Conservation (phyloP, 495 filamentous ascomycete genomes). For the Pyronema domesticum region DNA sequence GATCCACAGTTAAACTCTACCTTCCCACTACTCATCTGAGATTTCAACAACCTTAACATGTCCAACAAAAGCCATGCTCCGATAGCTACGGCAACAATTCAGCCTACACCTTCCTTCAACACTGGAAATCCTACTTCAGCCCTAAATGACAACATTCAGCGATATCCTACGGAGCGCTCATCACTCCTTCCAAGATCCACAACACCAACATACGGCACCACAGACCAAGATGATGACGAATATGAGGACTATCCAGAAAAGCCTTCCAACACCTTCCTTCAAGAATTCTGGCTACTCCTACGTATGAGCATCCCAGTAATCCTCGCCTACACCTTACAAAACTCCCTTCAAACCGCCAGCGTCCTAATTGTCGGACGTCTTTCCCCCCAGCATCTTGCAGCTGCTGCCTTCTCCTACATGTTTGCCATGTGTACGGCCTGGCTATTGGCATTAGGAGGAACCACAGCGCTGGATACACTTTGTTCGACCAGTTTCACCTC, state of each 20-base stretch:
- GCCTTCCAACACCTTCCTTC: constrained; percentile 5
- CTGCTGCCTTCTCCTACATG: constrained; percentile 81
- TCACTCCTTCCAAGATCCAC: not conserved
- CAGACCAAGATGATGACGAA: not conserved
- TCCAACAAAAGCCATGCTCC: no score
- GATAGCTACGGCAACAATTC: no score
- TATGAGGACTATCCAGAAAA: not conserved
- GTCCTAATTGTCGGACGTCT: constrained; percentile 69
- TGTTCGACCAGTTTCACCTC: constrained; percentile 77
- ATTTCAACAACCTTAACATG: no score
- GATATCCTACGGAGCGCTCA: not conserved
- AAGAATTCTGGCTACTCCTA: constrained; percentile 51
- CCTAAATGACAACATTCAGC: no score
- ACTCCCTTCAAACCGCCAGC: constrained; percentile 70
- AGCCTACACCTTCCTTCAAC: no score
- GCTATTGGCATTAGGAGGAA: constrained; percentile 83
- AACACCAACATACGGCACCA: not conserved
- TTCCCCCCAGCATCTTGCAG: constrained; percentile 64
- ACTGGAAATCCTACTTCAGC: no score
- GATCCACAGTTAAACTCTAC: no score
- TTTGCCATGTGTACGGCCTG: constrained; percentile 84
- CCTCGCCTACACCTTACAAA: constrained; percentile 75
- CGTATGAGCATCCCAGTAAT: constrained; percentile 64
- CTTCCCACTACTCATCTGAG: no score
- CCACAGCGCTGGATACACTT: constrained; percentile 76